Base-by-base conservation (phyloP, 208 protist genomes). In the Leishmania aethiopica region DNA sequence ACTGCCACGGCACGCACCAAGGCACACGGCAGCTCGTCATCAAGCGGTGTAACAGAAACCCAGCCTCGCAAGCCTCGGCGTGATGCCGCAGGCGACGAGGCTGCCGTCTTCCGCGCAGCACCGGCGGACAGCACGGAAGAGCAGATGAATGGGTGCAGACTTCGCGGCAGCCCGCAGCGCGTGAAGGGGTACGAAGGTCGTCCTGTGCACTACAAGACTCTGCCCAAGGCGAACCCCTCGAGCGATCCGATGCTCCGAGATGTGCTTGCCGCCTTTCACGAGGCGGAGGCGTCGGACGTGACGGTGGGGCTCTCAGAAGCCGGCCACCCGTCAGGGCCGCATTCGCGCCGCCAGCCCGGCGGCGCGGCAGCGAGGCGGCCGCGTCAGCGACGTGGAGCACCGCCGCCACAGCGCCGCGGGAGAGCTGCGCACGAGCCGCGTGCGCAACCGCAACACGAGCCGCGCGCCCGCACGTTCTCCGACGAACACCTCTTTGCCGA, bases 161-260 rank as follows among this genome's bases (percentile, higher is more conserved):
- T 51, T 25, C 15, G 3, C 22, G 72, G 49, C 49, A 62, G 28
- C n/a, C 72, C 4, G 25, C n/a, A n/a, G 79, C 47, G 53, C 13
- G 25, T 42, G n/a, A 49, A 70, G 8, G 55, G 35, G 53, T 84
- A 76, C 60, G 76, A 76, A 35, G 82, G 78, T 45, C 73, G 78
- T 0, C 78, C 82, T 19, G 77, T 86, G 71, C 79, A 82, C 82
- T 86, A 82, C 64, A 72, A 82, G 28, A 69, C 73, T 7, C 78
- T 86, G 64, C 82, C 82, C 1, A 73, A 47, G 73, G 28, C 4
- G 53, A 69, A 59, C 59, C 13, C 79, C 45, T 40, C 82, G 13
- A 81, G 69, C 55, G 82, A 86, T 37, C 77, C 82, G 42, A 78
- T 86, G 22, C 42, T 86, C 51, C 74, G 80, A n/a, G 82, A 86